These are phyloP conservation scores for Viola pubescens DNA, from an alignment of 441 rosid species.

Conservation along the genomic window DNA sequence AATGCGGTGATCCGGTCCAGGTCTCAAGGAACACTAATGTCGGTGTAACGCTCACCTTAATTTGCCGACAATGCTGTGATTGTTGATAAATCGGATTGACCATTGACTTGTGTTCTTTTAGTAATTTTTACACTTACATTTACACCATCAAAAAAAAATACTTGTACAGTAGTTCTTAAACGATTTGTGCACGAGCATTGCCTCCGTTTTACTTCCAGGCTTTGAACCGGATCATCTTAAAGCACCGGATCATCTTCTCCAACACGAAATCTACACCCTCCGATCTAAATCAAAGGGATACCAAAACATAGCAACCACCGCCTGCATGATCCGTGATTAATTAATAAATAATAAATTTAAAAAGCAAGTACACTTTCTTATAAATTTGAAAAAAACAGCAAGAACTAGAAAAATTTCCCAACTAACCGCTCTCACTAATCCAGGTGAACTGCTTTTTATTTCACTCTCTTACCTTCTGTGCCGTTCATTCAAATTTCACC, in stretches of 20 bases:
- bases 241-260: background rate
- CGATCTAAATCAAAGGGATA: background rate
- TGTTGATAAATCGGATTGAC: too few relatives aligned
- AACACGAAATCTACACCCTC: background rate
- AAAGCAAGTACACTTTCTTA: background rate
- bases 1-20: too few relatives aligned
- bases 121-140: too few relatives aligned
- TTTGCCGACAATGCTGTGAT: too few relatives aligned
- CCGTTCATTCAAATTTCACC: background rate
- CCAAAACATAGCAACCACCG: background rate
- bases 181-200: too few relatives aligned
- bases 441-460: background rate
- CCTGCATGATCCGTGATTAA: background rate
- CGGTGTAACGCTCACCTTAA: too few relatives aligned
- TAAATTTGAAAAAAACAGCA: background rate
- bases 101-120: too few relatives aligned
- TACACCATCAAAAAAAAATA: too few relatives aligned
- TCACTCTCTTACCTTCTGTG: background rate
- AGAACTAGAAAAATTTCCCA: slow-evolving; percentile 1
- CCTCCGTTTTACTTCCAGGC: background rate
- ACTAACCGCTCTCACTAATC: slow-evolving; percentile 10
- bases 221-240: background rate
- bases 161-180: too few relatives aligned
- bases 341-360: background rate
- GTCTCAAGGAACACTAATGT: too few relatives aligned